Evolutionary conservation across 305 asterid genomes (phyloP), one percentile per base, ranked within the genome.

Genomic region (Andrographis paniculata): DNA sequence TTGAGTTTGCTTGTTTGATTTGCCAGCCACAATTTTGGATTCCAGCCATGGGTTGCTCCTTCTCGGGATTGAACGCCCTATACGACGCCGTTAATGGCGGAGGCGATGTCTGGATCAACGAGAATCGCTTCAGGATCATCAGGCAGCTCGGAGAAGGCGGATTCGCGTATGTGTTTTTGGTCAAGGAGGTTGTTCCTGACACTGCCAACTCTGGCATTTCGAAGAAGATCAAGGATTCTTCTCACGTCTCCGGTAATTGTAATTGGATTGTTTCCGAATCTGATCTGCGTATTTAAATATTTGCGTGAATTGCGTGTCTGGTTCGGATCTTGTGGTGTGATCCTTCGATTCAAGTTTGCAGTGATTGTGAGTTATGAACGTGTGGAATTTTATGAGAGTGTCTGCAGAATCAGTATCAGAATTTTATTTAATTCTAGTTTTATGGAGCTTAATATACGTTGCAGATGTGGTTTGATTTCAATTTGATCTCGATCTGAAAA

Each of bases 101-200:
- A 0, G 96, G 86, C 9, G 99, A 92, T 50, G 99, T 92, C 38
- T 92, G 99, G 99, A 92, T 92, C 85, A 87, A 87, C 52, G 96
- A 92, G 62, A 87, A 92, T 42, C 82, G 99, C 28, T 92, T 87
- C 80, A 84, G 58, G 84, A 69, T 92, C 60, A 54, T 79, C 10
- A 69, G 96, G 68, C 99, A 84, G 82, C 93, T 92, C 10, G 99
- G 99, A 2, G 99, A 92, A 71, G 99, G 99, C 56, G 99, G 89
- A 11, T 91, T 91, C 54, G 94, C 96, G 9, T 91, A 55, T 60
- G 99, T 87, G 28, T 87, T 17, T 73, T 89, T 91, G 42, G 95
- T 91, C 33, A 87, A 87, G 68, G 95, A 87, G 71, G 70, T 84
- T 47, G 66, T 71, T 41, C 36, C 95, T 27, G 96, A 91, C 60